A percentile compares a stretch with the other conserved stretches of the same genome.
phyloP scores from a whole-genome alignment of 2,329 filamentous ascomycete species.

The Pseudocercospora eumusae region DNA sequence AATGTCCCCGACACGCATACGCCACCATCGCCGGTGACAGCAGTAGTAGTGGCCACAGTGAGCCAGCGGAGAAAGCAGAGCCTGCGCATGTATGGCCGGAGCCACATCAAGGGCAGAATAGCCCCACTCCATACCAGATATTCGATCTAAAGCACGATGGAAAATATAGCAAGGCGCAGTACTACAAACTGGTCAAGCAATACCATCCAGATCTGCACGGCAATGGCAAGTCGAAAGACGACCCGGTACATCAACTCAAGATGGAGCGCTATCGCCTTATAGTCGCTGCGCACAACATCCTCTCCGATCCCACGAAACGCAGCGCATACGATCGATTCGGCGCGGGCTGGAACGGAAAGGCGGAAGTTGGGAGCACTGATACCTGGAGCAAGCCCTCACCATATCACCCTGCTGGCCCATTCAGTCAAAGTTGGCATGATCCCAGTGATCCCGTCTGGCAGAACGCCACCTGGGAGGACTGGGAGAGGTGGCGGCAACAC shows the following conservation, averaged over 20 bases:
- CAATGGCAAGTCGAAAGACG: conserved; percentile 44
- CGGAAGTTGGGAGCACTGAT: conserved; percentile 35
- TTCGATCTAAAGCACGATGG: conserved; percentile 63
- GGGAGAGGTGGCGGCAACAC: conserved; percentile 73
- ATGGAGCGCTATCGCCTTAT: conserved; percentile 90
- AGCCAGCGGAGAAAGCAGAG: conserved; percentile 33
- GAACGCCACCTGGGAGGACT: conserved; percentile 98
- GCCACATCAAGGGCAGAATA: conserved; percentile 42
- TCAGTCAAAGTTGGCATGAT: conserved; percentile 39
- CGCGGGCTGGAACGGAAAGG: conserved; percentile 69
- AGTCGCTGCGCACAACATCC: conserved; percentile 82
- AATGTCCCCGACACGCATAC: conserved; percentile 31
- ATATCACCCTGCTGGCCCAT: conserved; percentile 36
- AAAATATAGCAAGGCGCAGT: conserved; percentile 78
- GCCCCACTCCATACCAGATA: conserved; percentile 87
- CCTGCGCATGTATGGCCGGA: conserved; percentile 36
- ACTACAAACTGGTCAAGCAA: conserved; percentile 89
- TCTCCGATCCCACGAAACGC: conserved; percentile 77
- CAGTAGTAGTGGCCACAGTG: conserved; percentile 26
- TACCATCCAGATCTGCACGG: conserved; percentile 77
- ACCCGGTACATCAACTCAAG: conserved; percentile 61
- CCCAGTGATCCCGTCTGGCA: conserved; percentile 55
- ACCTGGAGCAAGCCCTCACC: conserved; percentile 23
- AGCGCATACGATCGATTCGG: conserved; percentile 80
- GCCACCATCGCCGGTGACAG: conserved; percentile 38